Evolutionary conservation across 768 basidiomycete genomes (phyloP).

Genomic region (Xerocomellus intermedius): DNA sequence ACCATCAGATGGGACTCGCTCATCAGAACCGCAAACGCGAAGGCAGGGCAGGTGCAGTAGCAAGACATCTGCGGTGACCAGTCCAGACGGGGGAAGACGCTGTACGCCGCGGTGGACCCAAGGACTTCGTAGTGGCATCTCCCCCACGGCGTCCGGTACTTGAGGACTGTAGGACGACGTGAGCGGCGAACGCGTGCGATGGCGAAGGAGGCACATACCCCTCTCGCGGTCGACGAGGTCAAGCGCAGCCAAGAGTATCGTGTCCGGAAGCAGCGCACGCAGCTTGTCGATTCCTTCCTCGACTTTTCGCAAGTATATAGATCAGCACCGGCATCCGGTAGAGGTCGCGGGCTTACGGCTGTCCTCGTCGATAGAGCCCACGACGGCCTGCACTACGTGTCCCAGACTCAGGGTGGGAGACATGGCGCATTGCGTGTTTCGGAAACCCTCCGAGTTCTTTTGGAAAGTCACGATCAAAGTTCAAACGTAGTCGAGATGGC

Average conservation of each 20-base stretch:
- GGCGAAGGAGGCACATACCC: conserved; percentile 41
- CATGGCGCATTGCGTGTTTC: conserved; percentile 9
- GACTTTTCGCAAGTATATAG: conserved; percentile 25
- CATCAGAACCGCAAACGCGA: conserved; percentile 59
- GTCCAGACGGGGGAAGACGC: conserved; percentile 50
- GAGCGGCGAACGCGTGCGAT: neutral
- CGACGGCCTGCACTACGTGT: conserved; percentile 31
- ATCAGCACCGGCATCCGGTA: neutral
- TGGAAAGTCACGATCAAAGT: neutral
- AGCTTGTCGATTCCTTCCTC: conserved; percentile 59
- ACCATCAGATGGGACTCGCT: conserved; percentile 67
- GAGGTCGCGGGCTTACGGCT: conserved; percentile 28
- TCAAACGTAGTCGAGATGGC: conserved; percentile 12
- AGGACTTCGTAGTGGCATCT: conserved; percentile 63
- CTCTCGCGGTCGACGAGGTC: conserved; percentile 73
- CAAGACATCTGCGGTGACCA: conserved; percentile 41
- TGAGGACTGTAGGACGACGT: conserved; percentile 48
- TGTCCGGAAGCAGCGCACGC: conserved; percentile 58
- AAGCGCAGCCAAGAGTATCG: conserved; percentile 63
- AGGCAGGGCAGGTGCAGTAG: conserved; percentile 78
- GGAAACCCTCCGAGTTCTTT: neutral
- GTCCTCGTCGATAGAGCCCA: conserved; percentile 33
- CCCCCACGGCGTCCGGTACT: conserved; percentile 56
- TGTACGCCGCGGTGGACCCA: conserved; percentile 62
- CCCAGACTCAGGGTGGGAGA: conserved; percentile 18